Percentiles rank a stretch among this genome's conserved stretches.
These are phyloP conservation scores for Kwoniella bestiolae DNA, from an alignment of 768 basidiomycete genomes.

Conservation along the genomic window DNA sequence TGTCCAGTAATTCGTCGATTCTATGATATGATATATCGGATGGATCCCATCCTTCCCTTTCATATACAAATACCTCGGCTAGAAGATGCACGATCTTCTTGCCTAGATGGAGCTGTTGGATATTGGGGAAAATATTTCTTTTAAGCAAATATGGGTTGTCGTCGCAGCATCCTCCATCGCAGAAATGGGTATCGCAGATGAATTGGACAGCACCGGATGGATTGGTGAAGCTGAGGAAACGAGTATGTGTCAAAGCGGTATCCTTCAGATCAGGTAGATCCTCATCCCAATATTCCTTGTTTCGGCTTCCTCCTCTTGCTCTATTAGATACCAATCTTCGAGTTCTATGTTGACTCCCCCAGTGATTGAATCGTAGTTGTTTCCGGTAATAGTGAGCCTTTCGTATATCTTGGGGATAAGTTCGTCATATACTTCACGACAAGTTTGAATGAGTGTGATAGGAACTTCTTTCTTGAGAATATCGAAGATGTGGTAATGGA, in stretches of 20 bases:
- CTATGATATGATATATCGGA: too few species aligned
- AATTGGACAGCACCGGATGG: background rate
- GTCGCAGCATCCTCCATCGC: too few species aligned
- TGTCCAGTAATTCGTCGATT: background rate
- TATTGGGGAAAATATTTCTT: too few species aligned
- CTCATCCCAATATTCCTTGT: background rate
- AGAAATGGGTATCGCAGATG: background rate
- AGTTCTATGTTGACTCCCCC: background rate
- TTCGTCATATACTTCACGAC: background rate
- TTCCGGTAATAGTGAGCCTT: background rate
- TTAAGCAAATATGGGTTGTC: too few species aligned
- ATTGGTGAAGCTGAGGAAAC: background rate
- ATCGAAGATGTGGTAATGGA: constrained; percentile 39
- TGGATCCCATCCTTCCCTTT: too few species aligned
- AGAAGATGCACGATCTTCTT: background rate
- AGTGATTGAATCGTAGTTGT: background rate
- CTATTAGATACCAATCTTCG: background rate
- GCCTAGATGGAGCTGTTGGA: background rate
- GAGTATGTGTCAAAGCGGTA: background rate
- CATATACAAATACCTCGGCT: too few species aligned
- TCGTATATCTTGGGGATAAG: constrained; percentile 1
- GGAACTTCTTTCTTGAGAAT: constrained; percentile 13
- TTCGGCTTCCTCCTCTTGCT: background rate
- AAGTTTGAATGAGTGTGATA: background rate
- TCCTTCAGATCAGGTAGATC: background rate